Evolutionary conservation across 805 yeast genomes (phyloP).

Genomic region (Jamesozyma gamospora): DNA sequence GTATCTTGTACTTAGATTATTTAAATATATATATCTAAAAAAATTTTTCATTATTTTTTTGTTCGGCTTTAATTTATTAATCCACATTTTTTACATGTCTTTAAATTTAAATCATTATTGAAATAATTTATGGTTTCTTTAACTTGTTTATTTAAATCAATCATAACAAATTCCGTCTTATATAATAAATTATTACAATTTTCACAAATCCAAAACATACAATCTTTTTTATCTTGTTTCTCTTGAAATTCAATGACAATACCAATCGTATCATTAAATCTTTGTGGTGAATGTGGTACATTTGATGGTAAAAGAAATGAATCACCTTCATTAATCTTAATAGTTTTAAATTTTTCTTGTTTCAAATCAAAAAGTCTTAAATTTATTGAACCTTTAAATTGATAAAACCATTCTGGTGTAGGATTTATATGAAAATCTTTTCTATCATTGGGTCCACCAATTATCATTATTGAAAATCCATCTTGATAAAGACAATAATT

Average conservation of each 20-base stretch:
- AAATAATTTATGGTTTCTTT: constrained; percentile 69
- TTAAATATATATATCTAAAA: neutral
- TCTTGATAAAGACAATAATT: constrained; percentile 85
- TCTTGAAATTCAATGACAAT: constrained; percentile 80
- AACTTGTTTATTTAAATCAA: constrained; percentile 83
- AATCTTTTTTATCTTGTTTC: constrained; percentile 57
- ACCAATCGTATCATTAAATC: constrained; percentile 80
- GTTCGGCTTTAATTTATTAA: constrained; percentile 41
- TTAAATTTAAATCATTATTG: constrained; percentile 48
- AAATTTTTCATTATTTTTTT: neutral
- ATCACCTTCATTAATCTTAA: constrained; percentile 73
- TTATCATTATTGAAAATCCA: constrained; percentile 89
- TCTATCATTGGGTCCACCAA: constrained; percentile 91
- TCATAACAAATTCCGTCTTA: constrained; percentile 62
- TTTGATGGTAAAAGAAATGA: constrained; percentile 80
- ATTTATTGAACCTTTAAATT: constrained; percentile 78
- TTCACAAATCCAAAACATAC: constrained; percentile 80
- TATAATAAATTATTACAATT: constrained; percentile 55
- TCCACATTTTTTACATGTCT: constrained; percentile 72
- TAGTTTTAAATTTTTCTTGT: constrained; percentile 63
- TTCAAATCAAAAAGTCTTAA: constrained; percentile 60
- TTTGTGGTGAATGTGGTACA: constrained; percentile 81
- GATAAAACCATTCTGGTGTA: constrained; percentile 90
- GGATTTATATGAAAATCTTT: constrained; percentile 90
- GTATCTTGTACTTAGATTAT: too few species aligned